A percentile compares a stretch with the other conserved stretches of the same genome.
Conservation (phyloP, 305 asterid species). For the Coffea humblotiana region DNA sequence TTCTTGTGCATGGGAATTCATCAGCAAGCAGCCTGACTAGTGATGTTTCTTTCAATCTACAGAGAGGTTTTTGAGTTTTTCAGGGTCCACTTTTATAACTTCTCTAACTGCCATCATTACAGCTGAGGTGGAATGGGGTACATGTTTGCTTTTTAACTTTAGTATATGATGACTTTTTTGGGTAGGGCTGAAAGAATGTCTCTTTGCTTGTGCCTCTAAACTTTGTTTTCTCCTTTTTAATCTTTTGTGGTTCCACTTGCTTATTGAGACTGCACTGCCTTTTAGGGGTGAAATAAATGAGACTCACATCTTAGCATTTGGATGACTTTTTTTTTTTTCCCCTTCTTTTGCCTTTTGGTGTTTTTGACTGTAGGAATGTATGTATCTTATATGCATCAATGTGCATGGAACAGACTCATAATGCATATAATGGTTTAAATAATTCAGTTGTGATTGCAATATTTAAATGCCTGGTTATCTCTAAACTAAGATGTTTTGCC, state of each 20-base stretch:
- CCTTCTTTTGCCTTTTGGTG: too few relatives aligned
- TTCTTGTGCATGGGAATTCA: conserved; percentile 40
- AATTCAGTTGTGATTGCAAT: too few relatives aligned
- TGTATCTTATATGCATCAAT: too few relatives aligned
- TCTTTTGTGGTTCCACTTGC: conserved; percentile 25
- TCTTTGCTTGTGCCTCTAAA: conserved; percentile 35
- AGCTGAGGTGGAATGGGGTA: conserved; percentile 31
- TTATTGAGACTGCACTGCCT: conserved; percentile 28
- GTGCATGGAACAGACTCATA: too few relatives aligned
- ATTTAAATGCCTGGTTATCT: too few relatives aligned
- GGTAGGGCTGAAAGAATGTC: conserved; percentile 34
- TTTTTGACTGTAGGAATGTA: too few relatives aligned
- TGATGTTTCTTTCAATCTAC: conserved; percentile 14
- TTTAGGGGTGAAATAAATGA: conserved; percentile 15
- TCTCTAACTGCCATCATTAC: conserved; percentile 35
- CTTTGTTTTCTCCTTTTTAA: conserved; percentile 16
- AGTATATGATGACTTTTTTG: conserved; percentile 22
- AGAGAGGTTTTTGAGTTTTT: background rate
- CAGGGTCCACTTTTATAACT: conserved; percentile 13
- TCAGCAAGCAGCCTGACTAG: background rate
- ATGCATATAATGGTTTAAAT: too few relatives aligned
- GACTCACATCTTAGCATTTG: too few relatives aligned
- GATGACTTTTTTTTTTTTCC: too few relatives aligned
- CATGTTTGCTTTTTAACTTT: conserved; percentile 23
- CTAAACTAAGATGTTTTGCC: too few relatives aligned